A percentile compares a stretch with the other conserved stretches of the same genome.
phyloP scores from a whole-genome alignment of 305 asterid species.

The Fraxinus baroniana region DNA sequence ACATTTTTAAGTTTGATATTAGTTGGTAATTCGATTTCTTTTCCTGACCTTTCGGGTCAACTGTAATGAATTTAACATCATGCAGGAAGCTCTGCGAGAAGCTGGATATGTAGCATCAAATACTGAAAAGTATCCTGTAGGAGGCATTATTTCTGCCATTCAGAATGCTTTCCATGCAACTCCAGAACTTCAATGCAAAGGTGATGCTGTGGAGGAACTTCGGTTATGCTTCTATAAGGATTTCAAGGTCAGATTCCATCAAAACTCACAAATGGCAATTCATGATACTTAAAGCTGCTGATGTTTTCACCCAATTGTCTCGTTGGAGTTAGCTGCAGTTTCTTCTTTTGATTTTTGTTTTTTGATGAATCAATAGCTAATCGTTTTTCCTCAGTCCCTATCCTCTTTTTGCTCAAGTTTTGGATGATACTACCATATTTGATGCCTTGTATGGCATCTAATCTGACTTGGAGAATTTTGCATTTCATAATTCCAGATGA shows the following conservation, averaged over 20 bases:
- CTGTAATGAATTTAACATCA: not conserved
- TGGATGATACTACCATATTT: conserved; percentile 2
- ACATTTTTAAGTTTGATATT: not conserved
- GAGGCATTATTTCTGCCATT: conserved; percentile 75
- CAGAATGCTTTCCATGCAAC: conserved; percentile 75
- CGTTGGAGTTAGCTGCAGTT: not conserved
- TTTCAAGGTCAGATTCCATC: conserved; percentile 54
- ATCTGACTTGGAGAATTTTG: conserved; percentile 5
- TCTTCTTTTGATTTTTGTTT: not conserved
- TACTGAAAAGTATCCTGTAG: conserved; percentile 57
- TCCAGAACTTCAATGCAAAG: conserved; percentile 64
- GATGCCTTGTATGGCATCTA: not conserved
- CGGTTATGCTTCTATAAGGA: conserved; percentile 75
- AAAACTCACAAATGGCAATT: not conserved
- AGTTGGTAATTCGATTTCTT: not conserved
- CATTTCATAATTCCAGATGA: not conserved
- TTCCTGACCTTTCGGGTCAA: conserved; percentile 3
- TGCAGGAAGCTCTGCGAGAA: conserved; percentile 65
- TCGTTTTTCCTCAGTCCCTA: not conserved
- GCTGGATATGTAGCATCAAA: conserved; percentile 86
- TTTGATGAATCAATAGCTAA: conserved; percentile 8
- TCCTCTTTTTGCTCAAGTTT: not conserved
- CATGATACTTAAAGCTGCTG: not conserved
- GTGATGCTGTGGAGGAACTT: conserved; percentile 75
- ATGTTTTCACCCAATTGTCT: not conserved